A percentile compares a stretch with the other conserved stretches of the same genome.
Evolutionary conservation across 2,329 filamentous ascomycete species (phyloP).

Genomic region (Herpotrichia juniperi): DNA sequence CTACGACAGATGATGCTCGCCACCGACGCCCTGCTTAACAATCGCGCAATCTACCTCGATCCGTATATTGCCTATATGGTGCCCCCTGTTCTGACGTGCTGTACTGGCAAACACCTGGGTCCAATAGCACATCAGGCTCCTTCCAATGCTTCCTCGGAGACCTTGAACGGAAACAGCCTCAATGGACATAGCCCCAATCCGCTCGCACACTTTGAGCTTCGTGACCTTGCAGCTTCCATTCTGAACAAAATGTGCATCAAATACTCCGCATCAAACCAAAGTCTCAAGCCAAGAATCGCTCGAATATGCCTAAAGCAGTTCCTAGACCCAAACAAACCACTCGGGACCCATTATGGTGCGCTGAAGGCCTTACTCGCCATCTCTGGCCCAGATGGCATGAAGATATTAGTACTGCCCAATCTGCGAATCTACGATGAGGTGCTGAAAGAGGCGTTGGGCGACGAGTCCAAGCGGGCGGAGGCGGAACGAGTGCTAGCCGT

Average conservation of each 20-base stretch:
- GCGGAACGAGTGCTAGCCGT: conserved; percentile 65
- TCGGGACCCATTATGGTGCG: conserved; percentile 87
- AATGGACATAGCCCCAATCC: conserved; percentile 27
- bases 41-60: conserved; percentile 77
- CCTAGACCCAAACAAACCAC: conserved; percentile 81
- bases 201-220: conserved; percentile 74
- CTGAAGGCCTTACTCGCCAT: conserved; percentile 80
- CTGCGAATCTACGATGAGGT: conserved; percentile 68
- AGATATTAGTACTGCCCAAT: conserved; percentile 69
- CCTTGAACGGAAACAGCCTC: conserved; percentile 37
- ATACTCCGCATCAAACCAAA: conserved; percentile 79
- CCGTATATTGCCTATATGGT: conserved; percentile 74
- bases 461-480: conserved; percentile 62
- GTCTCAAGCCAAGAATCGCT: conserved; percentile 85
- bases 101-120: conserved; percentile 83
- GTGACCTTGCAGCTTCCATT: conserved; percentile 83
- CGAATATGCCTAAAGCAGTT: conserved; percentile 93
- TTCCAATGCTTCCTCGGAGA: conserved; percentile 57
- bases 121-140: conserved; percentile 57
- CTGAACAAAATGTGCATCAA: conserved; percentile 80
- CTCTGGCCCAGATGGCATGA: conserved; percentile 71
- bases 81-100: conserved; percentile 87
- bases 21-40: conserved; percentile 81
- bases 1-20: conserved; percentile 93
- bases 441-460: conserved; percentile 58